Conservation (phyloP, 495 filamentous ascomycete species). For the Gamarada debralockiae region DNA sequence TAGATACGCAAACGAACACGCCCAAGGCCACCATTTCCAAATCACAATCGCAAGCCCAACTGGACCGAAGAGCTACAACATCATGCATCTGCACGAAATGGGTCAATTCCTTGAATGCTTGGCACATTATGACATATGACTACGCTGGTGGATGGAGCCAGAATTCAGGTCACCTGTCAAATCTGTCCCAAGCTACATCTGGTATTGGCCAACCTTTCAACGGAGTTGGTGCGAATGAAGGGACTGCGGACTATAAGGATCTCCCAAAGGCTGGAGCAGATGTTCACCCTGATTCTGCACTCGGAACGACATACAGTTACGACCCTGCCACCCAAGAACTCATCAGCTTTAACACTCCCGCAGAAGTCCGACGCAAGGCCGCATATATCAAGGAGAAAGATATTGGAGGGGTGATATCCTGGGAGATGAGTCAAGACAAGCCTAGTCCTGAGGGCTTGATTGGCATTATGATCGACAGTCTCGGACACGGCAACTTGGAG, state of each 20-base stretch:
- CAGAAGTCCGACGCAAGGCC: conserved; percentile 56
- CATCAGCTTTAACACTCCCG: conserved; percentile 69
- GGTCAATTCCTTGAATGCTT: conserved; percentile 75
- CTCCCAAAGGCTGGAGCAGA: conserved; percentile 43
- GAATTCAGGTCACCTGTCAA: conserved; percentile 60
- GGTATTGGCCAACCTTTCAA: conserved; percentile 65
- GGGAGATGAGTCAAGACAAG: conserved; percentile 83
- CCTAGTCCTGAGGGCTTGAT: conserved; percentile 63
- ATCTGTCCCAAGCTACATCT: no score
- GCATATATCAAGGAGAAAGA: conserved; percentile 58
- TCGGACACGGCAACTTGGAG: conserved; percentile 42
- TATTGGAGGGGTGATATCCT: conserved; percentile 83
- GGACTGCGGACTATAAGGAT: conserved; percentile 74
- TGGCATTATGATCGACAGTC: conserved; percentile 32
- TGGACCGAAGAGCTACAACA: conserved; percentile 42
- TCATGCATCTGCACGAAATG: conserved; percentile 57
- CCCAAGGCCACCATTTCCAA: conserved; percentile 54
- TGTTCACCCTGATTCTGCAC: conserved; percentile 43
- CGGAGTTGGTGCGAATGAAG: conserved; percentile 84
- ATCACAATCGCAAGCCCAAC: conserved; percentile 68
- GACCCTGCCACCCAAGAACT: conserved; percentile 52
- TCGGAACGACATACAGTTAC: conserved; percentile 66
- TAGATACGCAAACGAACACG: not conserved
- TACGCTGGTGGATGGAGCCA: conserved; percentile 69
- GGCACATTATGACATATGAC: conserved; percentile 82